Evolutionary conservation across 495 filamentous ascomycete genomes (phyloP).

Genomic region (Parathielavia appendiculata): DNA sequence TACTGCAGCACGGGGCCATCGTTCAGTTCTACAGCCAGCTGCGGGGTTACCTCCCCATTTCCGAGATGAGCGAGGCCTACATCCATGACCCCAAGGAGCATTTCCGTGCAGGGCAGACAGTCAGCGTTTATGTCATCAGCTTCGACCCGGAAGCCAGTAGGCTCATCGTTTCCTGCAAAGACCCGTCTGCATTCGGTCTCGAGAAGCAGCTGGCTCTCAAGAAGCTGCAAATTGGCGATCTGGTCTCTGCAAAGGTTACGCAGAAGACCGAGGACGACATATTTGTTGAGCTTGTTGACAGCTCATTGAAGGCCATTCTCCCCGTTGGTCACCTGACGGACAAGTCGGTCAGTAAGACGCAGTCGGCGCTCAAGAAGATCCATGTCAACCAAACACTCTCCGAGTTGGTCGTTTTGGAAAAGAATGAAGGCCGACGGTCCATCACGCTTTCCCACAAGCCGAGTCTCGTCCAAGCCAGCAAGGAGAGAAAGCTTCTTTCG

Average conservation of each 20-base stretch:
- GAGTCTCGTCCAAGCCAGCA: conserved; percentile 68
- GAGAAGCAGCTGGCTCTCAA: conserved; percentile 71
- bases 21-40: conserved; percentile 88
- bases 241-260: conserved; percentile 71
- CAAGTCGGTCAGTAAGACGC: conserved; percentile 67
- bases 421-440: conserved; percentile 63
- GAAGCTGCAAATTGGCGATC: conserved; percentile 60
- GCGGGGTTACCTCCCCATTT: conserved; percentile 79
- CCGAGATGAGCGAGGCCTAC: conserved; percentile 96
- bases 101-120: conserved; percentile 83
- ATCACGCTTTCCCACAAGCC: conserved; percentile 75
- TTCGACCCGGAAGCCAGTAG: conserved; percentile 65
- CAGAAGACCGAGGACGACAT: conserved; percentile 80
- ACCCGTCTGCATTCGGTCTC: conserved; percentile 67
- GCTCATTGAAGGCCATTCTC: conserved; percentile 68
- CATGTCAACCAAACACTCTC: conserved; percentile 73
- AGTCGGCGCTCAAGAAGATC: conserved; percentile 67
- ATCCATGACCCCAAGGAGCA: conserved; percentile 85
- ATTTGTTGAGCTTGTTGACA: conserved; percentile 66
- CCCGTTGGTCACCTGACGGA: conserved; percentile 75
- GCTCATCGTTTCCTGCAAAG: conserved; percentile 89
- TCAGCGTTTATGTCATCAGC: conserved; percentile 76
- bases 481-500: conserved; percentile 57
- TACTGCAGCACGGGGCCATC: conserved; percentile 72
- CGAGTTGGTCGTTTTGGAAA: conserved; percentile 79